These are phyloP conservation scores for Karstenula rhodostoma DNA, from an alignment of 2,329 filamentous ascomycete genomes.

Conservation along the genomic window DNA sequence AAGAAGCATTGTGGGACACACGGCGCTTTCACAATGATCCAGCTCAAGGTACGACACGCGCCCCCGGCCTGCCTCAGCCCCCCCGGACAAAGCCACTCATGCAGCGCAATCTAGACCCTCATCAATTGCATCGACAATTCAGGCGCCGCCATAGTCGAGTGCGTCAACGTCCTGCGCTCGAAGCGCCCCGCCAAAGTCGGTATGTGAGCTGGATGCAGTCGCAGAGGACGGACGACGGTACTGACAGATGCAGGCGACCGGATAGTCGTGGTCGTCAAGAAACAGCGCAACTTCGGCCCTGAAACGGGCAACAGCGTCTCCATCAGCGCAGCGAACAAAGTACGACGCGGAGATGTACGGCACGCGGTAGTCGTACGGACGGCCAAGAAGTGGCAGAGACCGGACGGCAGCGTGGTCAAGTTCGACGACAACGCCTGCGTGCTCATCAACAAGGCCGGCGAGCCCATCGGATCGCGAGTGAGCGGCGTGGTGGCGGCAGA, in stretches of 20 bases:
- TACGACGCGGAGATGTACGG: conserved; percentile 93
- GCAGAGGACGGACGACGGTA: background rate
- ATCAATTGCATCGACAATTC: conserved; percentile 99
- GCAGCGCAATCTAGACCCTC: conserved; percentile 73
- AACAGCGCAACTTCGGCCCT: conserved; percentile 80
- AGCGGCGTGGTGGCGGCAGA: conserved; percentile 86
- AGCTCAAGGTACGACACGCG: conserved; percentile 46
- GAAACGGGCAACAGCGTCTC: conserved; percentile 77
- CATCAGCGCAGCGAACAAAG: conserved; percentile 83
- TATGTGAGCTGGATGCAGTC: conserved; percentile 56
- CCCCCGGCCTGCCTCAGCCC: background rate
- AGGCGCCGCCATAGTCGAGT: conserved; percentile 95
- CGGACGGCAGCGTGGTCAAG: conserved; percentile 86
- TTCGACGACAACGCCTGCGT: conserved; percentile 99
- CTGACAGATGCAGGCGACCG: conserved; percentile 75
- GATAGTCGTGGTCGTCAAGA: conserved; percentile 97
- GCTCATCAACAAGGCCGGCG: conserved; percentile 93
- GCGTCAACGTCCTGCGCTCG: conserved; percentile 89
- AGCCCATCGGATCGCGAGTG: conserved; percentile 85
- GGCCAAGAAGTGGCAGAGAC: conserved; percentile 82
- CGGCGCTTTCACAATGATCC: conserved; percentile 43
- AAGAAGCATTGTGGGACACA: background rate
- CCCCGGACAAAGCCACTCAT: conserved; percentile 60
- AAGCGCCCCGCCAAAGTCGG: conserved; percentile 89
- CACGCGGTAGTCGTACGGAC: conserved; percentile 96